phyloP scores from a whole-genome alignment of 176 grass and related monocot species.

The Cenchrus americanus region DNA sequence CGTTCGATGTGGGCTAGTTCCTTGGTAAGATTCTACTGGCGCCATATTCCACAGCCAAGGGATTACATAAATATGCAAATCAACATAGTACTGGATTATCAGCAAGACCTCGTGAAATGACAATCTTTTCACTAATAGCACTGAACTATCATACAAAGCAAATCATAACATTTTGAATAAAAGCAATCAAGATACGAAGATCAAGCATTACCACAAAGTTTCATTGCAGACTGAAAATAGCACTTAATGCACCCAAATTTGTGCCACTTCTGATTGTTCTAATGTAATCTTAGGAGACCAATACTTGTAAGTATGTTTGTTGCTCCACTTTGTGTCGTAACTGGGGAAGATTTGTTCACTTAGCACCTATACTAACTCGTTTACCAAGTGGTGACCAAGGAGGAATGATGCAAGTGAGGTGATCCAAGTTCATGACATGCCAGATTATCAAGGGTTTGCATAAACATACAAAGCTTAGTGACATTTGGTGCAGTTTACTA shows the following conservation, averaged over 20 bases:
- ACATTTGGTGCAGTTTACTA: constrained; percentile 5
- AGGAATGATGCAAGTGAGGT: background rate
- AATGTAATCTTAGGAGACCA: background rate
- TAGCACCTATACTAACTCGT: background rate
- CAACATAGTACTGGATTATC: background rate
- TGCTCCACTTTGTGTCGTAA: constrained; percentile 9
- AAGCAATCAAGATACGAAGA: background rate
- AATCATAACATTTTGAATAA: background rate
- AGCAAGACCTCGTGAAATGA: background rate
- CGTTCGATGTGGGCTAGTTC: background rate
- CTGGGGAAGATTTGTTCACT: background rate
- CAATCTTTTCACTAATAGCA: background rate
- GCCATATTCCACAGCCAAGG: background rate
- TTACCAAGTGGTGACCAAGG: background rate
- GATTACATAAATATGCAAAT: background rate
- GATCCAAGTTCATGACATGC: background rate
- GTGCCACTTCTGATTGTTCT: background rate
- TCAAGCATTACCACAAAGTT: background rate
- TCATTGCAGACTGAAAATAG: constrained; percentile 5
- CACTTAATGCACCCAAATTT: background rate
- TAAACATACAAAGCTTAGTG: constrained; percentile 1
- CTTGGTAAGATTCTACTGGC: background rate
- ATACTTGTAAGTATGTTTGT: background rate
- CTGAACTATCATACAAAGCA: background rate
- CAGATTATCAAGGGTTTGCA: constrained; percentile 13